phyloP scores from a whole-genome alignment of 2,329 filamentous ascomycete genomes.

The Chaetomium sp. region DNA sequence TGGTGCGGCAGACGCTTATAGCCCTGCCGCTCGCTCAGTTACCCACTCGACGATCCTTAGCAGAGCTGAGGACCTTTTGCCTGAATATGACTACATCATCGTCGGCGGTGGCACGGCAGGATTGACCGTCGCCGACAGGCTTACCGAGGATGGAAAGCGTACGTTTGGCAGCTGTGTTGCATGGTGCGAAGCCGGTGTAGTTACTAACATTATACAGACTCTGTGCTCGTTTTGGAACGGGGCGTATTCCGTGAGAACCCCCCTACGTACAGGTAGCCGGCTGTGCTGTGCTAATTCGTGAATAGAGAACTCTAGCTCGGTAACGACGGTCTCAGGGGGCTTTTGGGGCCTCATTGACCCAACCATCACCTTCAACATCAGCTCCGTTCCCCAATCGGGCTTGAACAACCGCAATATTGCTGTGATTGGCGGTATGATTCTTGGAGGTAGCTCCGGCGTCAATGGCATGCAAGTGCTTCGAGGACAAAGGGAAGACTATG shows the following conservation, averaged over 20 bases:
- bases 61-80: slow-evolving; percentile 12
- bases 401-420: slow-evolving; percentile 32
- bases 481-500: slow-evolving; percentile 37
- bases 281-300: background rate
- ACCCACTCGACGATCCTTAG: slow-evolving; percentile 17
- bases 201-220: slow-evolving; percentile 16
- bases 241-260: slow-evolving; percentile 36
- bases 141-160: slow-evolving; percentile 28
- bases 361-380: slow-evolving; percentile 37
- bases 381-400: slow-evolving; percentile 32
- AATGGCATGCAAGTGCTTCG: slow-evolving; percentile 39
- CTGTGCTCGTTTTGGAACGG: slow-evolving; percentile 37
- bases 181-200: background rate
- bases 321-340: slow-evolving; percentile 15
- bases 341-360: slow-evolving; percentile 20
- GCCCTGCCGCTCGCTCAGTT: background rate
- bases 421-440: slow-evolving; percentile 33
- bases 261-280: slow-evolving; percentile 33
- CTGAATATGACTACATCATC: slow-evolving; percentile 32
- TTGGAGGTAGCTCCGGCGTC: slow-evolving; percentile 38
- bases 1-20: background rate
- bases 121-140: slow-evolving; percentile 29
- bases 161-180: slow-evolving; percentile 4
- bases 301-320: slow-evolving; percentile 15
- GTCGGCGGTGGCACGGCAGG: slow-evolving; percentile 31